Evolutionary conservation across 2,329 filamentous ascomycete species (phyloP).

Genomic region (Fusarium sp.): DNA sequence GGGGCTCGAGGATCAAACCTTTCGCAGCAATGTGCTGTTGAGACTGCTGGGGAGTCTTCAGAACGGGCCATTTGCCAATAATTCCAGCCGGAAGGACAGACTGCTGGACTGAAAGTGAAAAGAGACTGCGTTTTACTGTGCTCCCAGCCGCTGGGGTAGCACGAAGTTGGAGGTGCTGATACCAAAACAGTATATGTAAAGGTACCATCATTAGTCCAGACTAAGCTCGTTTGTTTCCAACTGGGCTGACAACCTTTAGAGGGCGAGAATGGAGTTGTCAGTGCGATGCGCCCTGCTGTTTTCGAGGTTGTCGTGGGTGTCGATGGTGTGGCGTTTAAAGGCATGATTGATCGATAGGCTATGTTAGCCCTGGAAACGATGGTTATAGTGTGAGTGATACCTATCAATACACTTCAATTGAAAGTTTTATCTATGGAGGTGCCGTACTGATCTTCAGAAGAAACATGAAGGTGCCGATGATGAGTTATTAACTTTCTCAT

Average conservation of each 20-base stretch:
- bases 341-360: too few species aligned
- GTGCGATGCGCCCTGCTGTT: too few species aligned
- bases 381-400: too few species aligned
- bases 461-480: not conserved
- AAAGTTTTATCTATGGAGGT: too few species aligned
- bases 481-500: not conserved
- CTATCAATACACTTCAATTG: too few species aligned
- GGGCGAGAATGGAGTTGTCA: too few species aligned
- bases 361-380: too few species aligned
- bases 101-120: not conserved
- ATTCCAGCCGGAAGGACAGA: not conserved
- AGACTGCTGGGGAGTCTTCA: not conserved
- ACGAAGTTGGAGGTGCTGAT: not conserved
- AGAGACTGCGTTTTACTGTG: fast-evolving
- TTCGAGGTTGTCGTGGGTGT: too few species aligned
- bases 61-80: not conserved
- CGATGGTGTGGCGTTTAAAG: too few species aligned
- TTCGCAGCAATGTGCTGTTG: not conserved
- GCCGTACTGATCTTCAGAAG: not conserved
- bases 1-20: not conserved
- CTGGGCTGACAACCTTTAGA: too few species aligned
- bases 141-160: not conserved
- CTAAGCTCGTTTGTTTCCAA: too few species aligned
- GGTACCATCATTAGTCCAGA: too few species aligned
- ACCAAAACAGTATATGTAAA: not conserved